Percentiles rank a stretch among this genome's conserved stretches.
Conservation (phyloP, 306 rosid genomes). For the Castanea mollissima region DNA sequence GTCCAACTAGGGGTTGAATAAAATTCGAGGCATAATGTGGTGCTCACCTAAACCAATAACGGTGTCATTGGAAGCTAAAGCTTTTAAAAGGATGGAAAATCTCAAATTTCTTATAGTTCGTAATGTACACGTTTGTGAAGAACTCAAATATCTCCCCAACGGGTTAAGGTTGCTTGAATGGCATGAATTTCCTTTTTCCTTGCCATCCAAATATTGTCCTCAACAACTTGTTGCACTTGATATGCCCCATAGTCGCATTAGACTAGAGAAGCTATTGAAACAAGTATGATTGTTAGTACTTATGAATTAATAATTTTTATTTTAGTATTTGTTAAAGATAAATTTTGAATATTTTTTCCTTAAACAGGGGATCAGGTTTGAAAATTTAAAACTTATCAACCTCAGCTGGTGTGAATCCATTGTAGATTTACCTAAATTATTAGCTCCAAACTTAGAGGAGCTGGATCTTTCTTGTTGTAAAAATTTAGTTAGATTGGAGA, state of each 20-base stretch:
- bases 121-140: no score
- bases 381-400: slow-evolving; percentile 2
- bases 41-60: slow-evolving; percentile 5
- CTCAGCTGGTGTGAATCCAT: neutral
- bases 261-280: neutral
- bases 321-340: neutral
- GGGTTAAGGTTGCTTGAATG: no score
- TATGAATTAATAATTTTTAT: neutral
- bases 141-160: no score
- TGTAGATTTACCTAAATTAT: no score
- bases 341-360: neutral
- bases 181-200: no score
- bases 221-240: neutral
- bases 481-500: no score
- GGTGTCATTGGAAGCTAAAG: slow-evolving; percentile 15
- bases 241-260: slow-evolving; percentile 1
- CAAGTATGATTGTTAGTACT: neutral
- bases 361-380: neutral
- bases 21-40: slow-evolving; percentile 3
- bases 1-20: slow-evolving; percentile 6
- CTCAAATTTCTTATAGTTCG: no score
- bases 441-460: no score
- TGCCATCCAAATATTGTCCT: no score
- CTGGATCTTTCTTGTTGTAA: no score
- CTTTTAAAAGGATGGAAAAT: slow-evolving; percentile 10